Base-by-base conservation (phyloP, 805 yeast genomes). In the Alloascoidea africana region DNA sequence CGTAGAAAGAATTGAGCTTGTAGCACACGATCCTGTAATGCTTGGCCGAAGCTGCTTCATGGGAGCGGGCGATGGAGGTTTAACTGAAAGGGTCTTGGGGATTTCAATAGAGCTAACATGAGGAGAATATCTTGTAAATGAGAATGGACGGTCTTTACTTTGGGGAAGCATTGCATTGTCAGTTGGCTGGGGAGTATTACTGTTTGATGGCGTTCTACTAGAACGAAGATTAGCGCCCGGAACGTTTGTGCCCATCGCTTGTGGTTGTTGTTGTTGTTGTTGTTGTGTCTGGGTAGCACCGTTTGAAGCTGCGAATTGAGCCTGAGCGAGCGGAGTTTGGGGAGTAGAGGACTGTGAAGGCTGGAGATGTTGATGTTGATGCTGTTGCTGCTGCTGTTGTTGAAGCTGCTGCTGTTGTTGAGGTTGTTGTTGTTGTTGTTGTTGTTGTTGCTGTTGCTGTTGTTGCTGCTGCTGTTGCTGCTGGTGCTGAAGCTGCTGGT, bases 11-110 rank as follows among this genome's bases (percentile, higher is more conserved):
- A 81, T 66, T 40, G 78, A 60, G 58, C 74, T 60, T 42, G 78
- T 68, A 1, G 94, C 91, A 39, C 75, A 71, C 6, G 96, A 96
- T 32, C 86, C 91, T 17, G 84, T 67, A 36, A 85, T 60, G 4
- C 94, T 76, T 11, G 98, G 94, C 42, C 96, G 67, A 43, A 71
- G 72, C 18, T 77, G 75, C 43, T 75, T 73, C 45, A 77, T 64
- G 1, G 74, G 59, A 3, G 76, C 76, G 0, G 95, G 76, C 6
- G 65, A 64, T 5, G 84, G 77, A 3, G 76, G 70, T 41, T 71
- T 68, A 4, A 84, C 73, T 37, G 76, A 68, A 37, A 91, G 63
- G 14, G 70, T 73, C 34, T 68, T 68, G 1, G 94, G 77, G 32
- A 89, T 77, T 1, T 83, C 80, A 27, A 78, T 63, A n/a, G 76